Base-by-base conservation (phyloP, 2,329 filamentous ascomycete species). In the Westerdykella aurantiaca region DNA sequence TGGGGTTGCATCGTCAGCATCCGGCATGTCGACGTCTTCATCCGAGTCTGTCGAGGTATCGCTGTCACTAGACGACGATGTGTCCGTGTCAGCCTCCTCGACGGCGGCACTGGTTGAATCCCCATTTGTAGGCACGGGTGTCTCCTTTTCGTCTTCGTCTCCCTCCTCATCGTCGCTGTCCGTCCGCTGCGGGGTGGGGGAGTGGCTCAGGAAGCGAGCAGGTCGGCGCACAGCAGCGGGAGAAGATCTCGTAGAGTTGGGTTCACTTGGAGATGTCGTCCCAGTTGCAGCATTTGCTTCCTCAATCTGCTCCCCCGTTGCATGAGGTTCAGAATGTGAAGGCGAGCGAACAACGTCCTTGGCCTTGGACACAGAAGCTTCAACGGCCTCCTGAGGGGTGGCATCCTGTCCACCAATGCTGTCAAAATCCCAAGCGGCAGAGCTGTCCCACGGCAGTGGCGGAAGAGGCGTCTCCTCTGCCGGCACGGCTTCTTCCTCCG, bases 181-280 rank as follows among this genome's bases (percentile, higher is more conserved):
- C 9, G 52, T 52, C 13, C 43, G 44, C 34, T 53, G 45, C 16
- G 52, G 56, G 5, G 56, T 54, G 17, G 57, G 57, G 2, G 56
- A 55, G 25, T 54, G 55, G 23, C 50, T 60, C 12, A 60, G 37
- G 22, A 46, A 57, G 13, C 52, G 52, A 10, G 57, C 57, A 43
- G 57, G 55, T 34, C 37, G 43, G 21, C 52, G 53, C 6, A 44
- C 42, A 4, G 49, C 43, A 9, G 50, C 52, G 22, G 56, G 56
- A 11, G 56, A 60, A 12, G 57, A 58, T 18, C 53, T 44, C 34
- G 37, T 46, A 7, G 57, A 60, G 6, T 34, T 35, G 16, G 35
- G 47, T 11, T 45, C 41, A 37, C 53, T 54, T 13, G 23, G 33
- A 9, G 53, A 54, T 18, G 41, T 43, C 14, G 57, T 52, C 25